These are phyloP conservation scores for Leishmania amazonensis DNA, from an alignment of 208 protist species.

Conservation along the genomic window DNA sequence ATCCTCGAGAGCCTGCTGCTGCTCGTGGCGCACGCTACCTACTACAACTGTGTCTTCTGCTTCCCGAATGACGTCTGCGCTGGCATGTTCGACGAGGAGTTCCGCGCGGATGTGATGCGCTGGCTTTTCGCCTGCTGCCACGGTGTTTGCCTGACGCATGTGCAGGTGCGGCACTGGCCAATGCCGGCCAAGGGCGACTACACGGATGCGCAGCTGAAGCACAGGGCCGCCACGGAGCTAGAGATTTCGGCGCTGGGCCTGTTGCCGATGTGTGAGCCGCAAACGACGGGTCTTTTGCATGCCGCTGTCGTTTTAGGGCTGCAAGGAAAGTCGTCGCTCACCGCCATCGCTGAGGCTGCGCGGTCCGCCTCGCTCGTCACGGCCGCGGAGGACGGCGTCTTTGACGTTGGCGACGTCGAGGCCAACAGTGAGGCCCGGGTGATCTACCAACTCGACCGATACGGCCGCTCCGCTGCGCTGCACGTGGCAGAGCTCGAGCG, in stretches of 20 bases:
- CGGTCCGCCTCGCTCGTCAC: background rate
- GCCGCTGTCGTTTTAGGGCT: background rate
- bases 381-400: slow-evolving; percentile 30
- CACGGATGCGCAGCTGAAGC: slow-evolving; percentile 8
- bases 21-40: slow-evolving; percentile 54
- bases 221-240: background rate
- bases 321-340: background rate
- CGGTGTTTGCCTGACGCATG: slow-evolving; percentile 68
- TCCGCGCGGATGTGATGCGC: slow-evolving; percentile 72
- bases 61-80: slow-evolving; percentile 87
- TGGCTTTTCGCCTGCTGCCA: slow-evolving; percentile 81
- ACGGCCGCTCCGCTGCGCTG: slow-evolving; percentile 57
- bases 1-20: slow-evolving; percentile 55
- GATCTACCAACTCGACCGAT: slow-evolving; percentile 64
- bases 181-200: slow-evolving; percentile 40
- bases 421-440: slow-evolving; percentile 77
- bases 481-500: slow-evolving; percentile 62
- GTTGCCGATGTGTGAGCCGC: background rate
- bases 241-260: slow-evolving; percentile 13
- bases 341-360: background rate
- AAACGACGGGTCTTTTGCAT: background rate
- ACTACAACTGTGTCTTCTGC: slow-evolving; percentile 66
- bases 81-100: slow-evolving; percentile 61
- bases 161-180: slow-evolving; percentile 66
- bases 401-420: slow-evolving; percentile 69